phyloP scores from a whole-genome alignment of 1,284 basidiomycete species.

The Ganoderma meredithae region DNA sequence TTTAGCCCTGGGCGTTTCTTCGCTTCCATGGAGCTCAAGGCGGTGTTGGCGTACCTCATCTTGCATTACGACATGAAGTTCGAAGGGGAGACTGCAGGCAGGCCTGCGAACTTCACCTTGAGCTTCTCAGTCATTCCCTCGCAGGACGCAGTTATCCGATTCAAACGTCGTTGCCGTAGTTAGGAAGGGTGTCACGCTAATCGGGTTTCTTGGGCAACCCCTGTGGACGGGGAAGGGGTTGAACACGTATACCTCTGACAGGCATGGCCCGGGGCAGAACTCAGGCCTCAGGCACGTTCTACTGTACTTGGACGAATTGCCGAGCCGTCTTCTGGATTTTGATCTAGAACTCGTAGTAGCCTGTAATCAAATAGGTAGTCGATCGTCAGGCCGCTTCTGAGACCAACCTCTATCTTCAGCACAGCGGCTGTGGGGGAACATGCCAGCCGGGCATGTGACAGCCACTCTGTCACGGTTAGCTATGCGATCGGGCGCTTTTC shows the following conservation, averaged over 20 bases:
- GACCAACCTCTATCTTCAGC: too few species aligned
- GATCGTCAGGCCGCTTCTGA: too few species aligned
- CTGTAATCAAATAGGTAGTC: too few species aligned
- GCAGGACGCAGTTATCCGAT: neutral
- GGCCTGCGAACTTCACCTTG: neutral
- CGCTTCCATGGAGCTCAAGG: constrained; percentile 32
- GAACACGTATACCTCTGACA: too few species aligned
- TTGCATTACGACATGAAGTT: constrained; percentile 32
- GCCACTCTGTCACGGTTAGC: neutral
- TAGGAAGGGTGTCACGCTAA: neutral
- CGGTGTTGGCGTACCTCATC: constrained; percentile 30
- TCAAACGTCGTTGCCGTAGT: neutral
- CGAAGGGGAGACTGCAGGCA: constrained; percentile 21
- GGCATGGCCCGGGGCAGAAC: too few species aligned
- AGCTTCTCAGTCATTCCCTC: constrained; percentile 8
- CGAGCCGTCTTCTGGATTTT: too few species aligned
- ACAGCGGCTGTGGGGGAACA: too few species aligned
- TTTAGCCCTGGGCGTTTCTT: constrained; percentile 34
- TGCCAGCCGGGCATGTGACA: neutral
- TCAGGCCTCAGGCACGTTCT: too few species aligned
- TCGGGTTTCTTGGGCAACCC: neutral
- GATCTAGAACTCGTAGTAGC: too few species aligned
- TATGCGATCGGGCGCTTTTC: neutral
- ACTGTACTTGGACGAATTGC: too few species aligned
- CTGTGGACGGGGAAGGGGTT: neutral